Evolutionary conservation across 345 rosid genomes (phyloP).

Genomic region (Eucalyptus tenuipes): DNA sequence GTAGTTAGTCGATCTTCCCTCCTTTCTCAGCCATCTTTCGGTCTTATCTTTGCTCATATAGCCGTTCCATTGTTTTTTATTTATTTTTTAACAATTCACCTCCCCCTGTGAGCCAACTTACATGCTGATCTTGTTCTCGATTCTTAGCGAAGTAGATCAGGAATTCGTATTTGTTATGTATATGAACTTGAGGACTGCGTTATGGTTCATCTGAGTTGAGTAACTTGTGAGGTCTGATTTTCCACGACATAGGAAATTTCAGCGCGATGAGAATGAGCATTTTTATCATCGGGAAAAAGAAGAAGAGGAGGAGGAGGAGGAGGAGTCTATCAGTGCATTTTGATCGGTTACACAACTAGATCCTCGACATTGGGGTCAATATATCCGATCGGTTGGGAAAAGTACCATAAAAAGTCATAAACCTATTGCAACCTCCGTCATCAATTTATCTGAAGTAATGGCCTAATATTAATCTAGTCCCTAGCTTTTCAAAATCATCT

Average conservation of each 20-base stretch:
- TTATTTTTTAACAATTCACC: neutral
- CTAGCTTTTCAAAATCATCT: neutral
- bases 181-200: neutral
- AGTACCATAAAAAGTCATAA: no score
- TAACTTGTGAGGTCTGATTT: neutral
- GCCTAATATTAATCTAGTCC: neutral
- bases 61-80: neutral
- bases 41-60: neutral
- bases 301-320: no score
- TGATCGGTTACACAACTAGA: no score
- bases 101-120: neutral
- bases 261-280: neutral
- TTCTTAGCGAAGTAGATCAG: neutral
- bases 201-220: neutral
- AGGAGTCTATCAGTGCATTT: no score
- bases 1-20: neutral
- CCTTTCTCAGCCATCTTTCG: neutral
- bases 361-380: no score
- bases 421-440: rapidly evolving
- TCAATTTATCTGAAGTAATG: neutral
- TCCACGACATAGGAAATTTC: neutral
- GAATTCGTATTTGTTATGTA: neutral
- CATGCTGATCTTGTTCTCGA: neutral
- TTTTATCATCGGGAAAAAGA: no score
- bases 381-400: no score